Conservation (phyloP, 2,329 filamentous ascomycete species). For the Hansfordia pulvinata region DNA sequence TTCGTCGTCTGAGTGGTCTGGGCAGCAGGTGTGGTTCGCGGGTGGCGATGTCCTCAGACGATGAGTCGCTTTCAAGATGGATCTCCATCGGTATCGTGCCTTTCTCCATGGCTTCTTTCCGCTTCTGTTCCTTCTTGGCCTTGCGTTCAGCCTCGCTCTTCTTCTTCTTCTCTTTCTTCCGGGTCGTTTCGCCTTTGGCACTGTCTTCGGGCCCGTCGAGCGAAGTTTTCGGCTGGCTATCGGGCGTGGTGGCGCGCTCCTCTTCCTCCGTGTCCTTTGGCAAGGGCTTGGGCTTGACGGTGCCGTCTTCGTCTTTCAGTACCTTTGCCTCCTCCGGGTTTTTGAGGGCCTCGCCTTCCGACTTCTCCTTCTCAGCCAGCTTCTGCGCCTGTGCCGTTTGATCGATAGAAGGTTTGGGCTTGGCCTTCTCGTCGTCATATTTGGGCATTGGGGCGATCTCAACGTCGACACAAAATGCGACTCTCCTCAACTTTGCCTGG, state of each 20-base stretch:
- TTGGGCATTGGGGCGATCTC: slow-evolving; percentile 84
- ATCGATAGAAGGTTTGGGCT: no score
- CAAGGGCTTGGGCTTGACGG: slow-evolving; percentile 25
- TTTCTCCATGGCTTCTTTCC: slow-evolving; percentile 74
- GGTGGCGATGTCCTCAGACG: slow-evolving; percentile 19
- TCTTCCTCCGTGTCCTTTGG: slow-evolving; percentile 26
- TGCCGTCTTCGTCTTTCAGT: slow-evolving; percentile 35
- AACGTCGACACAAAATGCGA: slow-evolving; percentile 93
- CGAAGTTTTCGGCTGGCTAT: slow-evolving; percentile 5
- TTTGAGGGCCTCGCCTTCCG: slow-evolving; percentile 64
- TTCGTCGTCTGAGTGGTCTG: slow-evolving; percentile 73
- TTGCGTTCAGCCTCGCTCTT: slow-evolving; percentile 86
- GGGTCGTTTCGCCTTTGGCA: slow-evolving; percentile 40
- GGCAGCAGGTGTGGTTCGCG: slow-evolving; percentile 26
- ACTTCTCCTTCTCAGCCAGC: slow-evolving; percentile 51
- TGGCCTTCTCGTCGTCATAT: slow-evolving; percentile 53
- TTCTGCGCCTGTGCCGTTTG: no score
- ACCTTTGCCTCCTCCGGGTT: slow-evolving; percentile 45
- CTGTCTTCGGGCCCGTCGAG: slow-evolving; percentile 13
- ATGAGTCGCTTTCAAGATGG: slow-evolving; percentile 53
- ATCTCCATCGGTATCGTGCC: slow-evolving; percentile 78
- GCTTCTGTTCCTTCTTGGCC: slow-evolving; percentile 79
- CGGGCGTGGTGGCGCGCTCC: no score
- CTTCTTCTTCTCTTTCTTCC: slow-evolving; percentile 94
- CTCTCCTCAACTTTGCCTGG: slow-evolving; percentile 67